Conservation (phyloP, 179 eudicot species). For the Nepenthes alata region DNA sequence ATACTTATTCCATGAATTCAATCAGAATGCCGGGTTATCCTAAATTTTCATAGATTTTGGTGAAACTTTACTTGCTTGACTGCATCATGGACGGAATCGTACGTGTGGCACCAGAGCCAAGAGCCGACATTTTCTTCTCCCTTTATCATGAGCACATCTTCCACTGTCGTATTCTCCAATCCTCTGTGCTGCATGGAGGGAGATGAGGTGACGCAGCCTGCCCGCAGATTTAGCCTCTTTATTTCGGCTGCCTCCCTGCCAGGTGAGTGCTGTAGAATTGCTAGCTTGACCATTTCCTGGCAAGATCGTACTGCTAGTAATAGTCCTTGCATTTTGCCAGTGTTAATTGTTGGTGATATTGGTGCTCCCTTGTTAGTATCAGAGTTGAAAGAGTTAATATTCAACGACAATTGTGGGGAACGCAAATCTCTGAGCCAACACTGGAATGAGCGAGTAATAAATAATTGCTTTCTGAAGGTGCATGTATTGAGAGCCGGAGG, state of each 20-base stretch:
- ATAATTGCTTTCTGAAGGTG: background rate
- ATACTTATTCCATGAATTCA: background rate
- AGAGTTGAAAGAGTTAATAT: background rate
- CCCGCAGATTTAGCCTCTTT: constrained; percentile 21
- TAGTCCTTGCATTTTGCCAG: constrained; percentile 46
- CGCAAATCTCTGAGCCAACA: background rate
- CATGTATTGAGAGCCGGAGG: background rate
- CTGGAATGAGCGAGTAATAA: background rate
- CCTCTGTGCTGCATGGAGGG: constrained; percentile 32
- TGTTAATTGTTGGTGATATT: background rate
- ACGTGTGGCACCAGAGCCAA: constrained; percentile 64
- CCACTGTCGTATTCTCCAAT: constrained; percentile 59
- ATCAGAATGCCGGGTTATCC: background rate
- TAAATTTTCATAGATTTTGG: background rate
- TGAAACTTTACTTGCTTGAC: constrained; percentile 46
- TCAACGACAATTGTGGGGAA: background rate
- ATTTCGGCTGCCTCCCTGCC: constrained; percentile 9
- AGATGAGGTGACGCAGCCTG: constrained; percentile 29
- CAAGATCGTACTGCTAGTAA: constrained; percentile 28
- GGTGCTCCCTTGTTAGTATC: background rate
- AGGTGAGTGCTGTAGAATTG: constrained; percentile 19
- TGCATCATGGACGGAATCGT: constrained; percentile 60
- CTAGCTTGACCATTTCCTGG: constrained; percentile 33
- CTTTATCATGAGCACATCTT: constrained; percentile 60
- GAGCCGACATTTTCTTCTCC: constrained; percentile 50